Evolutionary conservation across 1,139 yeast genomes (phyloP), one percentile per base, ranked within the genome.

Genomic region (Candida anutae): DNA sequence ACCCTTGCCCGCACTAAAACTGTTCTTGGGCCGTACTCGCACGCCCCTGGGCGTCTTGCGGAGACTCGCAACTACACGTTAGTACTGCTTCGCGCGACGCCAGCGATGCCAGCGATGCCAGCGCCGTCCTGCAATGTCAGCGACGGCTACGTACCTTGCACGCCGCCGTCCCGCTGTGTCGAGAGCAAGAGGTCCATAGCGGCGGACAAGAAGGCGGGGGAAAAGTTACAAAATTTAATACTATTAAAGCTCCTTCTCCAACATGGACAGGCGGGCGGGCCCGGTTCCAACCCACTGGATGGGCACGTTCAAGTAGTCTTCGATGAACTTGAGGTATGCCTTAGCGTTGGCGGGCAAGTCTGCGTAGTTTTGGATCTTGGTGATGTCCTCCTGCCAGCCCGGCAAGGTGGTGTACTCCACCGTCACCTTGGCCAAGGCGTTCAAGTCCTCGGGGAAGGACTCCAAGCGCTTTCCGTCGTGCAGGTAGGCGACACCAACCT

Each of bases 251-350:
- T 43, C 35, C 50, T 70, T 70, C 35, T 55, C 71, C 45, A 81
- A 64, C 93, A 81, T 81, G 21, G 82, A 74, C 33, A 76, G 94
- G 65, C 98, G 83, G 29, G 87, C 94, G 38, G 98, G 97, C 38
- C 99, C 99, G 34, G 95, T 93, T 53, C 99, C 99, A 39, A 90
- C 90, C 96, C 97, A 90, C 57, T 81, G 83, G 41, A 90, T 70
- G 34, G 95, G 95, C 34, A 84, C 93, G 24, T 71, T 68, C 39
- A 87, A 65, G 50, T 69, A 87, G 38, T 85, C 79, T 61, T 88
- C 98, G 50, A 90, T 87, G 54, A 59, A 90, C 43, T 71, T 66
- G 58, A 90, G 69, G 60, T 93, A 90, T 40, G 69, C 71, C 64
- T 83, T 74, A 27, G 97, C 95, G 45, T 85, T 80, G 50, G 67